Evolutionary conservation across 2,329 filamentous ascomycete genomes (phyloP).

Genomic region (Ophiocordyceps robertsii): DNA sequence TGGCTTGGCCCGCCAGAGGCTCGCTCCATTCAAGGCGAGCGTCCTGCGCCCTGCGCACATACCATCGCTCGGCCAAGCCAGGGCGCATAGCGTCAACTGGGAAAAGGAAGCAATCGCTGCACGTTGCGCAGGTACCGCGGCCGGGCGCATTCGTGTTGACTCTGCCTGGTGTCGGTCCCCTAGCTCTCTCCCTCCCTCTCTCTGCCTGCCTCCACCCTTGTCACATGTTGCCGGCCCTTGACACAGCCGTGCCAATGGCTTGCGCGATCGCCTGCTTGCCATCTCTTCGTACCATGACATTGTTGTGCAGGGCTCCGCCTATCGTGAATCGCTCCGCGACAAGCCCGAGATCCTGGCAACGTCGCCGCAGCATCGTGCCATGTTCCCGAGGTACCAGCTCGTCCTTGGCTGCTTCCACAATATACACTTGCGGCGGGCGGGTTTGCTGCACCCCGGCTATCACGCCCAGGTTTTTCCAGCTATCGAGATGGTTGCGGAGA

Average conservation of each 20-base stretch:
- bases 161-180: no score
- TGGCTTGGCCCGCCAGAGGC: no score
- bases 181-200: no score
- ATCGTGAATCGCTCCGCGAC: slow-evolving; percentile 30
- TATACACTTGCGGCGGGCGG: slow-evolving; percentile 25
- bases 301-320: slow-evolving; percentile 40
- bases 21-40: no score
- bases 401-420: slow-evolving; percentile 43
- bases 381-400: slow-evolving; percentile 44
- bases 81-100: no score
- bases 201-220: neutral
- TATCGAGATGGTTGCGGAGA: slow-evolving; percentile 50
- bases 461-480: slow-evolving; percentile 32
- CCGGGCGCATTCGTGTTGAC: no score
- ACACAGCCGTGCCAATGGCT: slow-evolving; percentile 20
- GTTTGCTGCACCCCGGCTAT: slow-evolving; percentile 19
- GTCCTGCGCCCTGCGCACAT: no score
- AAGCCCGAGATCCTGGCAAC: slow-evolving; percentile 34
- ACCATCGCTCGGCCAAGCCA: no score
- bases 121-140: no score
- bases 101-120: no score
- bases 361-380: slow-evolving; percentile 28
- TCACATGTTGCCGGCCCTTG: neutral
- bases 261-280: slow-evolving; percentile 30
- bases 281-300: slow-evolving; percentile 32